phyloP scores from a whole-genome alignment of 2,329 filamentous ascomycete species.

The Exophiala aquamarina region DNA sequence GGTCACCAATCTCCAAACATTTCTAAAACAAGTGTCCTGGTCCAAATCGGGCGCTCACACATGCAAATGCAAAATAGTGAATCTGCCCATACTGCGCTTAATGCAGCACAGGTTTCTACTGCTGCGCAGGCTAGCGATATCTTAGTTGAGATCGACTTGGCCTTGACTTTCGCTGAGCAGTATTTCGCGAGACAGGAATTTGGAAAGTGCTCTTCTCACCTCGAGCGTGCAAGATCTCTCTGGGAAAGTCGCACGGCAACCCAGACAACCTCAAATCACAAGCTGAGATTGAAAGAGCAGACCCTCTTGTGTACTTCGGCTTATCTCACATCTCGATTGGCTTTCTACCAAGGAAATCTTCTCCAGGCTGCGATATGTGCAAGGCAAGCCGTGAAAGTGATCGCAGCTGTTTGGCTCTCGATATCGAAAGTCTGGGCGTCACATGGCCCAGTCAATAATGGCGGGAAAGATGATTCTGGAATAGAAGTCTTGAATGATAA shows the following conservation, averaged over 20 bases:
- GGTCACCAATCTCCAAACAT: slow-evolving; percentile 37
- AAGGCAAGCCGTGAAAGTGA: slow-evolving; percentile 26
- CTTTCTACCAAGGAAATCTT: slow-evolving; percentile 16
- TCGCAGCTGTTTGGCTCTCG: slow-evolving; percentile 23
- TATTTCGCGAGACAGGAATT: slow-evolving; percentile 65
- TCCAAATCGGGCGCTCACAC: slow-evolving; percentile 55
- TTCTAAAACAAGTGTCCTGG: slow-evolving; percentile 43
- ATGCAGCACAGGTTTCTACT: slow-evolving; percentile 55
- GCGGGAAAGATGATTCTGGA: slow-evolving; percentile 27
- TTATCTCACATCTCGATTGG: slow-evolving; percentile 19
- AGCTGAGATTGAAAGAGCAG: slow-evolving; percentile 14
- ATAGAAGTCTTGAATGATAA: slow-evolving; percentile 39
- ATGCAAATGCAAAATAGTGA: slow-evolving; percentile 61
- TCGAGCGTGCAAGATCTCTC: slow-evolving; percentile 32
- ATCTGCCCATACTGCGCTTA: slow-evolving; percentile 58
- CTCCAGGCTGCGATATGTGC: slow-evolving; percentile 17
- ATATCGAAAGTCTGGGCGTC: slow-evolving; percentile 34
- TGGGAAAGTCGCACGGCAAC: slow-evolving; percentile 26
- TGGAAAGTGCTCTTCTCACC: slow-evolving; percentile 54
- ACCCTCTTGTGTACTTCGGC: slow-evolving; percentile 16
- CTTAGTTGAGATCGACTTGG: slow-evolving; percentile 56
- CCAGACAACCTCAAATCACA: slow-evolving; percentile 3
- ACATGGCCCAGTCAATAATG: slow-evolving; percentile 1
- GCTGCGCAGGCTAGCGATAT: slow-evolving; percentile 41
- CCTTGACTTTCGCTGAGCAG: slow-evolving; percentile 74